phyloP scores from a whole-genome alignment of 2,329 filamentous ascomycete species.

The Alternaria tenuissima region DNA sequence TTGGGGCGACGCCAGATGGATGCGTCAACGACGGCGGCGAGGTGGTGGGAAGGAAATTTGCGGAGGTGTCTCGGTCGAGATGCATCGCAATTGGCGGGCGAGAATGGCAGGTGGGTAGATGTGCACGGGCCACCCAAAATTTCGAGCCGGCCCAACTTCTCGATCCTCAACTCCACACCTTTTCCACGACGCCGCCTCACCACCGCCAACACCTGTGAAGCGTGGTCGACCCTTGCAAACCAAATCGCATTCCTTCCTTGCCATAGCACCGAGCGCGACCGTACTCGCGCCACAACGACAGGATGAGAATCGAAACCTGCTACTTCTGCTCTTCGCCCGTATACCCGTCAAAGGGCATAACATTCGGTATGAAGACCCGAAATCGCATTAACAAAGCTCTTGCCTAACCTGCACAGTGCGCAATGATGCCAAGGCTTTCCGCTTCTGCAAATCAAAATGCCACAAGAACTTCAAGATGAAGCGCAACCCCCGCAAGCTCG shows the following conservation, averaged over 20 bases:
- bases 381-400: background rate
- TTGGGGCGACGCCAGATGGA: background rate
- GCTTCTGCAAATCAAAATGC: constrained; percentile 66
- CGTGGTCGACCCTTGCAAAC: background rate
- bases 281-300: constrained; percentile 14
- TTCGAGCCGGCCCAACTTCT: constrained; percentile 17
- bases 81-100: constrained; percentile 22
- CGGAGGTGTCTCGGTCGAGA: constrained; percentile 34
- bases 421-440: constrained; percentile 68
- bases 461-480: constrained; percentile 93
- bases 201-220: background rate
- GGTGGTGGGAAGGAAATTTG: constrained; percentile 19
- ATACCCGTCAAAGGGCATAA: constrained; percentile 60
- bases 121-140: constrained; percentile 22
- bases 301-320: constrained; percentile 48
- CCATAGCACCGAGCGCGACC: background rate
- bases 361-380: constrained; percentile 60
- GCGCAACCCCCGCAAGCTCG: constrained; percentile 69
- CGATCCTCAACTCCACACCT: constrained; percentile 15
- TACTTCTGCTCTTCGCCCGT: constrained; percentile 74
- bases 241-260: background rate
- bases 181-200: constrained; percentile 11
- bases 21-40: constrained; percentile 10
- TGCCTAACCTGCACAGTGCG: constrained; percentile 20
- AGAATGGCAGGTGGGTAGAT: background rate